Percentiles rank a stretch among this genome's conserved stretches.
Conservation (phyloP, 768 basidiomycete species). For the Mycena maculata region DNA sequence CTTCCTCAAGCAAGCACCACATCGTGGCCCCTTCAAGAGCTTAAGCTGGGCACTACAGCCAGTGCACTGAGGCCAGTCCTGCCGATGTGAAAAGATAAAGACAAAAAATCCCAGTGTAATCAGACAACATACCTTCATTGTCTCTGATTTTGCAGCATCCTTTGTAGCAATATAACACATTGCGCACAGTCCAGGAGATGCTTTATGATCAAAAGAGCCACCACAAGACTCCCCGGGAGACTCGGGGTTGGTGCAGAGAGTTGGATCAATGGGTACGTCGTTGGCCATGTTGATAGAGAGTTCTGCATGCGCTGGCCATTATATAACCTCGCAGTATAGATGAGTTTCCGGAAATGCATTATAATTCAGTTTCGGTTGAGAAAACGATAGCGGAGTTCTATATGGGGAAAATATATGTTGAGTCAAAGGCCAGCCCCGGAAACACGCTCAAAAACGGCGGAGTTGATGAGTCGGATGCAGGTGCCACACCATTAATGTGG, state of each 20-base stretch:
- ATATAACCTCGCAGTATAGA: background rate
- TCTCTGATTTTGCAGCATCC: background rate
- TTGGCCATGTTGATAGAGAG: background rate
- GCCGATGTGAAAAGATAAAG: background rate
- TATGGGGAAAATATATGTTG: background rate
- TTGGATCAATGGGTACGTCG: background rate
- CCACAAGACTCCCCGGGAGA: slow-evolving; percentile 4
- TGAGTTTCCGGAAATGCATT: too few species aligned
- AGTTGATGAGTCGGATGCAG: background rate
- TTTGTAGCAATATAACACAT: slow-evolving; percentile 1
- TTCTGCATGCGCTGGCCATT: background rate
- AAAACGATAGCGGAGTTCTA: too few species aligned
- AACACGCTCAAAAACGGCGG: background rate
- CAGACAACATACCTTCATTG: slow-evolving; percentile 5
- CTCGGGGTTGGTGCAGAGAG: slow-evolving; percentile 7
- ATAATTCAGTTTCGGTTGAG: too few species aligned
- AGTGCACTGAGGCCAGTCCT: slow-evolving; percentile 16
- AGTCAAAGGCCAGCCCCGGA: background rate
- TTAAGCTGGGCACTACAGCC: slow-evolving; percentile 9
- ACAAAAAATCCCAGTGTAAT: background rate
- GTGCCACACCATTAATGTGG: too few species aligned
- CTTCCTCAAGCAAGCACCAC: slow-evolving; percentile 3
- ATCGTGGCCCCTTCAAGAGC: slow-evolving; percentile 3
- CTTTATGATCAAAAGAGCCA: background rate
- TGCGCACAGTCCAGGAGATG: slow-evolving; percentile 10